phyloP scores from a whole-genome alignment of 148 eudicot species.

The Diospyros kaki region DNA sequence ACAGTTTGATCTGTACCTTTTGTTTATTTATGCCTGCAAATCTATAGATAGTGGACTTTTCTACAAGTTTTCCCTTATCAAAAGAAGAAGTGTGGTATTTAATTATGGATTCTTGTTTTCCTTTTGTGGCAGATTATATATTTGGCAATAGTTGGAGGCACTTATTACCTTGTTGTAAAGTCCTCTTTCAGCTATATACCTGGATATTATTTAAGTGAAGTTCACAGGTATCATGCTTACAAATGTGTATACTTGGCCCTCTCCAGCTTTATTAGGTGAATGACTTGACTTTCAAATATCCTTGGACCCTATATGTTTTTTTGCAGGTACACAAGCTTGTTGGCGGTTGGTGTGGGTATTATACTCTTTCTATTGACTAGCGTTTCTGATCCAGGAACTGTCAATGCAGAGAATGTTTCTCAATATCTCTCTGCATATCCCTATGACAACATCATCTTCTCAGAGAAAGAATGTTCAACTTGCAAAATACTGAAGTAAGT shows the following conservation, averaged over 20 bases:
- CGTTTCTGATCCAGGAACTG: constrained; percentile 93
- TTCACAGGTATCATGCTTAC: constrained; percentile 62
- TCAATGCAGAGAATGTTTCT: constrained; percentile 72
- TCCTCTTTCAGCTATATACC: constrained; percentile 86
- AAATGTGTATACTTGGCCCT: constrained; percentile 2
- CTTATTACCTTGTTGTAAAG: constrained; percentile 64
- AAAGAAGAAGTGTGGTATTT: background rate
- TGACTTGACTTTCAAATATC: constrained; percentile 10
- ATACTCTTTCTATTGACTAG: constrained; percentile 80
- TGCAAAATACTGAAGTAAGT: constrained; percentile 88
- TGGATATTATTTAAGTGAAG: constrained; percentile 69
- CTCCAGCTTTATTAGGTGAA: background rate
- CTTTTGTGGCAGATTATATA: constrained; percentile 67
- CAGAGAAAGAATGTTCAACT: constrained; percentile 81
- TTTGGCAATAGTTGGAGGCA: constrained; percentile 64
- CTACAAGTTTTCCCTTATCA: no score
- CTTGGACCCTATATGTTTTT: constrained; percentile 21
- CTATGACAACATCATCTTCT: constrained; percentile 71
- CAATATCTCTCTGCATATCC: constrained; percentile 81
- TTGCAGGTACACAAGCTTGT: constrained; percentile 74
- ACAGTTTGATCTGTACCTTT: no score
- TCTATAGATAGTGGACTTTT: no score
- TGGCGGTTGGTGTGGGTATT: constrained; percentile 83
- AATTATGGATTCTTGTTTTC: constrained; percentile 4
- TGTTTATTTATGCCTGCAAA: no score